phyloP scores from a whole-genome alignment of 2,329 filamentous ascomycete genomes.

The Scedosporium minutisporum region DNA sequence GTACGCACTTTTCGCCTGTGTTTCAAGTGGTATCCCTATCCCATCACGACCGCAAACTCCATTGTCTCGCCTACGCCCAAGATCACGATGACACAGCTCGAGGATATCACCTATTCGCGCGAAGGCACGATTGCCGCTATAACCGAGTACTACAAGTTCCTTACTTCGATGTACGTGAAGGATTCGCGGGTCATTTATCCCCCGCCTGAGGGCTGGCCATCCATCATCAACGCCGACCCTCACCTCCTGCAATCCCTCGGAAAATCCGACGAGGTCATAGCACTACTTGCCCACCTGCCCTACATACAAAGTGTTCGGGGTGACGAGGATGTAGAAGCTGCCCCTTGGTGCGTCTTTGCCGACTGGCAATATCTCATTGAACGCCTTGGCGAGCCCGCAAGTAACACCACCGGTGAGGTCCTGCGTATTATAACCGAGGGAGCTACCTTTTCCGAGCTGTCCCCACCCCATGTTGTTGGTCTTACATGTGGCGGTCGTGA shows the following conservation, averaged over 20 bases:
- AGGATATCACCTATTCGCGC: neutral
- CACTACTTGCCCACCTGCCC: constrained; percentile 20
- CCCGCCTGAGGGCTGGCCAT: constrained; percentile 19
- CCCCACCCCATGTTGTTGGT: constrained; percentile 11
- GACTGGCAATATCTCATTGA: neutral
- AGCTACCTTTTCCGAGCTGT: constrained; percentile 5
- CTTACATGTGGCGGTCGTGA: constrained; percentile 10
- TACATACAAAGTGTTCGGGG: constrained; percentile 11
- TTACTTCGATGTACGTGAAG: constrained; percentile 17
- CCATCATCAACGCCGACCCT: constrained; percentile 11
- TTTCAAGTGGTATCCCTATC: no score
- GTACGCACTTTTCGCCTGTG: no score
- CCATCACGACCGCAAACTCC: no score
- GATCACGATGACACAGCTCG: neutral
- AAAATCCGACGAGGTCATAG: constrained; percentile 20
- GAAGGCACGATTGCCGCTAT: constrained; percentile 12
- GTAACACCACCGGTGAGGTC: neutral
- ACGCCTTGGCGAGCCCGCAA: no score
- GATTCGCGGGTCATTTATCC: constrained; percentile 15
- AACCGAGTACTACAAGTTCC: constrained; percentile 18
- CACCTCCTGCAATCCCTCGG: neutral
- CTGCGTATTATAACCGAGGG: constrained; percentile 5
- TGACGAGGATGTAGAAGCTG: neutral
- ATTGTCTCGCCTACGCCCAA: neutral
- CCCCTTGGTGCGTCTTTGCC: neutral